Percentiles rank a stretch among this genome's conserved stretches.
Evolutionary conservation across 176 grass and related monocot species (phyloP).

Genomic region (Musa beccarii): DNA sequence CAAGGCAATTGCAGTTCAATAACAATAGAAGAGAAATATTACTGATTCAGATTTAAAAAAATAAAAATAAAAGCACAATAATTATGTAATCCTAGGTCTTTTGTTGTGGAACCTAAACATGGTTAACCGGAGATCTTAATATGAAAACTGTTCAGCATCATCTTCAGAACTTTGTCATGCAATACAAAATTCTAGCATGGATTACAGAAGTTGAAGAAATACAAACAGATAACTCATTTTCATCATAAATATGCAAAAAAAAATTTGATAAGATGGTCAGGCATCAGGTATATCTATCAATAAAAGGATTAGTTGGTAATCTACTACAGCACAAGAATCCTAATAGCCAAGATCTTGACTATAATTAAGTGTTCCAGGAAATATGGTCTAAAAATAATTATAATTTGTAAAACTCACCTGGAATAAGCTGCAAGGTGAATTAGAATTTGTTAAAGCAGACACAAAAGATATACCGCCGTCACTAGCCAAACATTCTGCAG

Average conservation of each 20-base stretch:
- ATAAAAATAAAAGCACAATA: not conserved
- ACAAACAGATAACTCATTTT: not conserved
- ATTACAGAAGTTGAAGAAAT: not conserved
- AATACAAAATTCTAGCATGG: not conserved
- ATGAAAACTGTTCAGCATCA: not conserved
- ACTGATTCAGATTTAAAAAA: not conserved
- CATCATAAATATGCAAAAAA: not conserved
- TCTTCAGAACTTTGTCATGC: not conserved
- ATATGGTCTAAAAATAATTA: not conserved
- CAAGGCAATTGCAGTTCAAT: too few relatives aligned
- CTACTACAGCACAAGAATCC: too few relatives aligned
- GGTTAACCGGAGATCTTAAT: not conserved
- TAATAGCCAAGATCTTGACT: too few relatives aligned
- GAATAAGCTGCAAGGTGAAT: conserved; percentile 31
- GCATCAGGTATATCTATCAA: not conserved
- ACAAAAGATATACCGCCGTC: conserved; percentile 46
- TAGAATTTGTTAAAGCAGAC: conserved; percentile 62
- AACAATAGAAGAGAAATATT: not conserved
- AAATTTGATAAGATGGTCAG: too few relatives aligned
- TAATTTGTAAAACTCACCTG: conserved; percentile 35
- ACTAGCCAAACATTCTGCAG: conserved; percentile 44
- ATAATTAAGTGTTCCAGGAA: not conserved
- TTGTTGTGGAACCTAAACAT: too few relatives aligned
- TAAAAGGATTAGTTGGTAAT: too few relatives aligned
- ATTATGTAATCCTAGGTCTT: too few relatives aligned